Percentiles rank a stretch among this genome's conserved stretches.
These are phyloP conservation scores for Sporothrix mexicana DNA, from an alignment of 2,329 filamentous ascomycete species.

Conservation along the genomic window DNA sequence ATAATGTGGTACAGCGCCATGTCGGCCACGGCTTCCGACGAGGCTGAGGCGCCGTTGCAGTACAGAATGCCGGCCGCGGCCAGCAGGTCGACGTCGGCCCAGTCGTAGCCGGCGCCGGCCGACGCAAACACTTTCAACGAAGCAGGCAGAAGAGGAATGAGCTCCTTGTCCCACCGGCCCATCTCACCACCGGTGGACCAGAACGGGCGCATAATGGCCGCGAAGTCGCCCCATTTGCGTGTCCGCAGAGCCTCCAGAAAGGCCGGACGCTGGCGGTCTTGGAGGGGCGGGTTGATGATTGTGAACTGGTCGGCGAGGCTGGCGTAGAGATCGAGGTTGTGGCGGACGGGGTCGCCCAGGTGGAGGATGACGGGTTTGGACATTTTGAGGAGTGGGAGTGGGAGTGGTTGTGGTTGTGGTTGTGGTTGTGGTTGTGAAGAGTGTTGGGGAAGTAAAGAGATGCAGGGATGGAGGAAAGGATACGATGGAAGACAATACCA, in stretches of 20 bases:
- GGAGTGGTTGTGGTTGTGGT: background rate
- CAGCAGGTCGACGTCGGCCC: constrained; percentile 67
- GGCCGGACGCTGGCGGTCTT: constrained; percentile 57
- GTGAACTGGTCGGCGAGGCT: constrained; percentile 54
- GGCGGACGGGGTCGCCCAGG: constrained; percentile 69
- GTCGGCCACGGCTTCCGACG: constrained; percentile 75
- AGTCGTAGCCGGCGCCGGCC: constrained; percentile 70
- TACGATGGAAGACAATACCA: too few species aligned
- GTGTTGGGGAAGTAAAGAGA: background rate
- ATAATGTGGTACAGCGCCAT: constrained; percentile 72
- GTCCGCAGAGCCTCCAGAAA: constrained; percentile 59
- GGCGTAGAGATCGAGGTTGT: constrained; percentile 55
- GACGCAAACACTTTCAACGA: constrained; percentile 68
- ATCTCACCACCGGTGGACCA: constrained; percentile 40
- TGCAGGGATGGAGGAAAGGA: background rate
- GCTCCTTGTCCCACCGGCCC: constrained; percentile 40
- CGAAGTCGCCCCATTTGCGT: constrained; percentile 61
- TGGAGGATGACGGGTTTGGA: constrained; percentile 62
- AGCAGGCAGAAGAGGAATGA: constrained; percentile 55
- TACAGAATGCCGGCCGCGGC: constrained; percentile 68
- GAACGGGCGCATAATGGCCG: constrained; percentile 46
- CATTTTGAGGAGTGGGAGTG: constrained; percentile 7
- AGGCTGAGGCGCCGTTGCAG: constrained; percentile 74
- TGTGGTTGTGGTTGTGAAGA: too few species aligned
- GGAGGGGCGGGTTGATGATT: constrained; percentile 51